phyloP scores from a whole-genome alignment of 2,329 filamentous ascomycete species.

The Neonectria ditissima region DNA sequence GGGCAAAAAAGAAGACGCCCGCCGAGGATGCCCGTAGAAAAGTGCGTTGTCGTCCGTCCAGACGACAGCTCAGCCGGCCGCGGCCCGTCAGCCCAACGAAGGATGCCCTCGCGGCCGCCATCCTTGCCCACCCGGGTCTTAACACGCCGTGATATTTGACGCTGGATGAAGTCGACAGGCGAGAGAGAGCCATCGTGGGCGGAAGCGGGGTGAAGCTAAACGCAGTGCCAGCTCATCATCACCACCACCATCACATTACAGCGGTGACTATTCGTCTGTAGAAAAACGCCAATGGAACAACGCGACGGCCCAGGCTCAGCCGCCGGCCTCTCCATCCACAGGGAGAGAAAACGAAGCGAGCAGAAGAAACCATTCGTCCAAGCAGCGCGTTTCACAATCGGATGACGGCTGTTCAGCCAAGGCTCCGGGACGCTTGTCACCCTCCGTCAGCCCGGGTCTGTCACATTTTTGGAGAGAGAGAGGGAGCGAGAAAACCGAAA shows the following conservation, averaged over 20 bases:
- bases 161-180: constrained; percentile 19
- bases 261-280: neutral
- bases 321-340: neutral
- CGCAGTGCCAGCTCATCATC: constrained; percentile 27
- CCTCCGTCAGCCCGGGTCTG: neutral
- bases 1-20: neutral
- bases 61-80: neutral
- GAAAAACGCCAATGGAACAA: neutral
- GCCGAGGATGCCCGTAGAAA: neutral
- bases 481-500: neutral
- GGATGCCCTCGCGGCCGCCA: constrained; percentile 8
- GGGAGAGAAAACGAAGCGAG: constrained; percentile 1
- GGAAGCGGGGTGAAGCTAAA: constrained; percentile 22
- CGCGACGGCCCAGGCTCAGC: constrained; percentile 12
- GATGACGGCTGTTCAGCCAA: constrained; percentile 15
- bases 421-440: neutral
- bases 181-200: constrained; percentile 2
- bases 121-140: constrained; percentile 25
- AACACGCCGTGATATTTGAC: constrained; percentile 17
- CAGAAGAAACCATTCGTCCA: constrained; percentile 7
- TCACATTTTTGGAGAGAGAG: neutral
- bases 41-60: neutral
- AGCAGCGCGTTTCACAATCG: constrained; percentile 19
- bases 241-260: neutral
- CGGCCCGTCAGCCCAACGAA: neutral